Evolutionary conservation across 306 rosid genomes (phyloP), one percentile per base, ranked within the genome.

Genomic region (Dryas octopetala): DNA sequence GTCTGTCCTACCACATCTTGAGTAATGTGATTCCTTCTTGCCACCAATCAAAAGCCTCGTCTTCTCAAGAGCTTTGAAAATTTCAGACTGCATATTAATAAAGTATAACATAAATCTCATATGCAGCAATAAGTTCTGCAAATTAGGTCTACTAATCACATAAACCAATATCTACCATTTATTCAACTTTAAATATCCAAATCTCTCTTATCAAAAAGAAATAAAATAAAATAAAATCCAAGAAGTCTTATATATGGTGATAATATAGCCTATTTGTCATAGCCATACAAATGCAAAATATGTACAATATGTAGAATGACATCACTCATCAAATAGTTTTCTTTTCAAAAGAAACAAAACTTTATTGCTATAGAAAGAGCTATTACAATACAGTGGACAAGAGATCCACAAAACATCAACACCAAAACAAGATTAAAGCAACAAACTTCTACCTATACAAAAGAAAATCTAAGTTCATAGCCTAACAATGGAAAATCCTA

Each of bases 1-100:
- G 82, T 91, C 98, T 53, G 98, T 94, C 84, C 98, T 88, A 49
- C 98, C 98, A 85, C 98, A 91, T 87, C 98, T 88, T 43, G 98
- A 91, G 86, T 94, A 94, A 66, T 81, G 91, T 16, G 92, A 87
- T 76, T 90, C 96, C 89, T 91, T 94, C 84, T 75, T 90, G 86
- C 89, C 95, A 76, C 89, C 93, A 79, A 88, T 80, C 77, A 91
- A 82, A 66, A 91, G 88, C 81, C 96, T 87, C 38, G 91, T 83
- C 87, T 78, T 87, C 80, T 88, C 88, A 47, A 94, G 84, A 61
- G 97, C 97, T 83, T 79, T 80, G 66, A 94, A 94, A 82, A 90
- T 77, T 78, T 94, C 98, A 76, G 97, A 90, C 98, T 94, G 89
- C 85, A 81, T 47, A 43, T 73, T 73, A 17, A 40, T 23, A 67